Percentiles rank a stretch among this genome's conserved stretches.
Evolutionary conservation across 2,329 filamentous ascomycete species (phyloP).

Genomic region (Didymosphaeria variabile): DNA sequence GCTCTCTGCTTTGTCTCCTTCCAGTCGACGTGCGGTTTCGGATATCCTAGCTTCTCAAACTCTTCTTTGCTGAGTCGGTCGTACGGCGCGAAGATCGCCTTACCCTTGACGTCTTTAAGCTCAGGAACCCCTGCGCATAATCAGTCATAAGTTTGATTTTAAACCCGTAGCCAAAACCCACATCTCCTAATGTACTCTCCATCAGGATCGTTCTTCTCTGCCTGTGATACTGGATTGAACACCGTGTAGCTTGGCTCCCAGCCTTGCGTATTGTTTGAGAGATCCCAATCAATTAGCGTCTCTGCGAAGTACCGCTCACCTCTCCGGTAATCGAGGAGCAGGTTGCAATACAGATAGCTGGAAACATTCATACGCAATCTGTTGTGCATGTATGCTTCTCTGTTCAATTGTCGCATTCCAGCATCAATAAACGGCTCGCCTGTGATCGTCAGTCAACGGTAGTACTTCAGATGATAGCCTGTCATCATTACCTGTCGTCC

Average conservation of each 20-base stretch:
- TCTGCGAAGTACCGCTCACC: constrained; percentile 63
- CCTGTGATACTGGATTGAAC: constrained; percentile 55
- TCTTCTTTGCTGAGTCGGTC: constrained; percentile 55
- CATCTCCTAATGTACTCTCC: constrained; percentile 51
- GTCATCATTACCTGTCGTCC: constrained; percentile 39
- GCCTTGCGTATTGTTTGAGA: constrained; percentile 61
- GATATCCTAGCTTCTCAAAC: constrained; percentile 60
- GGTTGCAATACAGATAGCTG: constrained; percentile 58
- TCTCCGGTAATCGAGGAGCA: constrained; percentile 60
- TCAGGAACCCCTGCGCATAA: constrained; percentile 44
- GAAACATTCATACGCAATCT: constrained; percentile 61
- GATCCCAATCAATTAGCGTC: constrained; percentile 58
- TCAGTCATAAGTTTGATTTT: background rate
- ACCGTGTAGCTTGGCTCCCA: constrained; percentile 63
- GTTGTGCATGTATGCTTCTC: constrained; percentile 63
- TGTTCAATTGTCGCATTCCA: constrained; percentile 60
- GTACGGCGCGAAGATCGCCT: constrained; percentile 60
- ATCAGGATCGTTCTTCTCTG: constrained; percentile 49
- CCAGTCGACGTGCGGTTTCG: constrained; percentile 57
- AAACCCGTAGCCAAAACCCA: constrained; percentile 16
- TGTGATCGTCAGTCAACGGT: too few species aligned
- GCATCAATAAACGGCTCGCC: constrained; percentile 62
- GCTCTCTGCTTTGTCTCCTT: constrained; percentile 54
- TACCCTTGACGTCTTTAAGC: constrained; percentile 52
- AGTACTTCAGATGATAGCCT: too few species aligned